These are phyloP conservation scores for Cercospora sp. DNA, from an alignment of 2,329 filamentous ascomycete species.

Conservation along the genomic window DNA sequence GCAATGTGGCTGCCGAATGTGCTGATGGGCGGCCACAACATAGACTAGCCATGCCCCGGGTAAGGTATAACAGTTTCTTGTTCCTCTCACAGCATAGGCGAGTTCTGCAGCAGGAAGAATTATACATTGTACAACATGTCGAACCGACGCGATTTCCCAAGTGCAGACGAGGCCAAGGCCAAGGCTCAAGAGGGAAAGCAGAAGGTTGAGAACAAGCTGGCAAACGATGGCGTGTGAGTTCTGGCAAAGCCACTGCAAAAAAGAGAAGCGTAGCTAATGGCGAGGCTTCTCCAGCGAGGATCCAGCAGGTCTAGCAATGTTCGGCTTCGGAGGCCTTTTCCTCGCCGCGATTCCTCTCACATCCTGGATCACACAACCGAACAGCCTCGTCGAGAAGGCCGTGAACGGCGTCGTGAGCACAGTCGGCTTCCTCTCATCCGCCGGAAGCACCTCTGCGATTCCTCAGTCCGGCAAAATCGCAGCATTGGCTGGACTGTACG, in stretches of 20 bases:
- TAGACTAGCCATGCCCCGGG: slow-evolving; percentile 7
- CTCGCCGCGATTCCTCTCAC: slow-evolving; percentile 35
- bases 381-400: slow-evolving; percentile 31
- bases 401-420: slow-evolving; percentile 31
- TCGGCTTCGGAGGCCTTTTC: slow-evolving; percentile 33
- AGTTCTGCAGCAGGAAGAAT: background rate
- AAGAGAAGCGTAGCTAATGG: background rate
- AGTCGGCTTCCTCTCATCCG: slow-evolving; percentile 30
- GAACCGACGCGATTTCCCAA: slow-evolving; percentile 9
- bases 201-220: slow-evolving; percentile 24
- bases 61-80: background rate
- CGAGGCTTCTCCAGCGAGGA: slow-evolving; percentile 22
- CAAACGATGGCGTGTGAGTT: slow-evolving; percentile 35
- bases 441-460: slow-evolving; percentile 24
- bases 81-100: background rate
- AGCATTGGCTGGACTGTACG: slow-evolving; percentile 33
- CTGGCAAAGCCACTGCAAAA: background rate
- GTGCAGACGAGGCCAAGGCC: slow-evolving; percentile 17
- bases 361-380: slow-evolving; percentile 31
- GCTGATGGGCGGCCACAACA: background rate
- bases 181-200: slow-evolving; percentile 21
- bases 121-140: background rate
- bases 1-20: slow-evolving; percentile 2
- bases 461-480: slow-evolving; percentile 33
- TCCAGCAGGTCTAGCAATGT: slow-evolving; percentile 31